These are phyloP conservation scores for Funneliformis geosporum DNA, from an alignment of 192 early-diverging fungal genomes.

Conservation along the genomic window DNA sequence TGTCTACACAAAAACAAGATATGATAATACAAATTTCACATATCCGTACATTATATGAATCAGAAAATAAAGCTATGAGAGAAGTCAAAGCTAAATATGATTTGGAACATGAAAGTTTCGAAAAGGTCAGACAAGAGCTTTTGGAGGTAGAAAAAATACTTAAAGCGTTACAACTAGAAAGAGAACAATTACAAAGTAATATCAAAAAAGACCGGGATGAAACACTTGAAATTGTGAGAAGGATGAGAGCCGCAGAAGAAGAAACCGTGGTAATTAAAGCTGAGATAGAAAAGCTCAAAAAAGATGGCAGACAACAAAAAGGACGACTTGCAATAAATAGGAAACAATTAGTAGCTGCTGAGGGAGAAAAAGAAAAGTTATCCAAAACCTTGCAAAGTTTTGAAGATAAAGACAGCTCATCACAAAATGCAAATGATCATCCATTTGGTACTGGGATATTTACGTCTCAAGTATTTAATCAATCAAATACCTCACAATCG, in stretches of 20 bases:
- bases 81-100: slow-evolving; percentile 56
- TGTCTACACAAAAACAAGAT: slow-evolving; percentile 65
- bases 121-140: slow-evolving; percentile 51
- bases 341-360: slow-evolving; percentile 58
- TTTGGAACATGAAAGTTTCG: slow-evolving; percentile 50
- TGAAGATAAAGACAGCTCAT: not conserved
- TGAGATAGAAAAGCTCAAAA: slow-evolving; percentile 58
- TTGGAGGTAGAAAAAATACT: slow-evolving; percentile 53
- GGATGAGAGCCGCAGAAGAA: slow-evolving; percentile 47
- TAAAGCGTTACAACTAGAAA: slow-evolving; percentile 45
- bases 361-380: slow-evolving; percentile 60
- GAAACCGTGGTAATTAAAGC: slow-evolving; percentile 50
- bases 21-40: slow-evolving; percentile 57
- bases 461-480: not conserved
- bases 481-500: not conserved
- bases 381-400: slow-evolving; percentile 15
- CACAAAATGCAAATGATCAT: not conserved
- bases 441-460: slow-evolving; percentile 7
- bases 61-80: slow-evolving; percentile 54
- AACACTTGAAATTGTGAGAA: slow-evolving; percentile 47
- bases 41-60: slow-evolving; percentile 59
- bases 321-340: slow-evolving; percentile 66
- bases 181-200: slow-evolving; percentile 49
- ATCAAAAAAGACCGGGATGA: slow-evolving; percentile 51
- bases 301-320: slow-evolving; percentile 60